Evolutionary conservation across 1,139 yeast genomes (phyloP).

Genomic region (Sugiyamaella xylanicola): DNA sequence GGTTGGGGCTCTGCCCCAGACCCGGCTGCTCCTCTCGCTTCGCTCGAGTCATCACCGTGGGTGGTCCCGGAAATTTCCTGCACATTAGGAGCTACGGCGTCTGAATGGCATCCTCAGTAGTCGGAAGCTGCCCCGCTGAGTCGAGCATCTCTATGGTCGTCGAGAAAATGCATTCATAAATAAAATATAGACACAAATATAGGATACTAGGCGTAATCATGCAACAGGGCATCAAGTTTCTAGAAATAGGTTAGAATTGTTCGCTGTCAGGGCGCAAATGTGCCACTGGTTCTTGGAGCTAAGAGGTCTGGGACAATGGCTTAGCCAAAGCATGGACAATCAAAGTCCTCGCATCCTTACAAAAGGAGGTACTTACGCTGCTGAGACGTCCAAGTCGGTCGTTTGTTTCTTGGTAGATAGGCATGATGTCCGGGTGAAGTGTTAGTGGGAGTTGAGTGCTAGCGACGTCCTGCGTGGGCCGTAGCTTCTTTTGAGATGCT

Average conservation of each 20-base stretch:
- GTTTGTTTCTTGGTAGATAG: constrained; percentile 37
- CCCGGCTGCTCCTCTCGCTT: too few relatives aligned
- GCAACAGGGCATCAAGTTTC: constrained; percentile 35
- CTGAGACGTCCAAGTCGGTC: constrained; percentile 36
- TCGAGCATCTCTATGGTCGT: too few relatives aligned
- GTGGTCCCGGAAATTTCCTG: too few relatives aligned
- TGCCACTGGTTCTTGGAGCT: neutral
- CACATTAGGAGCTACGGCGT: too few relatives aligned
- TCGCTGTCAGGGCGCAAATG: neutral
- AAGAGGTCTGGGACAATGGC: too few relatives aligned
- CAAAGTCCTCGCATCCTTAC: too few relatives aligned
- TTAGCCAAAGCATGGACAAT: too few relatives aligned
- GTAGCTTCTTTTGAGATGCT: neutral
- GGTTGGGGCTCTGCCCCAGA: too few relatives aligned
- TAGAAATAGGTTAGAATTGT: constrained; percentile 6
- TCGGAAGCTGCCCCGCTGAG: too few relatives aligned
- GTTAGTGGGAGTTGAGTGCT: constrained; percentile 11
- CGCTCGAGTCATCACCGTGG: too few relatives aligned
- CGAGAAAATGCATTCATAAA: constrained; percentile 12
- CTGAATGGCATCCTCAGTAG: too few relatives aligned
- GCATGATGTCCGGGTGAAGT: constrained; percentile 40
- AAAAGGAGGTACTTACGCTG: constrained; percentile 21
- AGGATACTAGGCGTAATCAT: constrained; percentile 24
- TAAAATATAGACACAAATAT: neutral
- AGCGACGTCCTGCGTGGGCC: neutral